phyloP scores from a whole-genome alignment of 1,284 basidiomycete genomes.

The Thelephora terrestris region DNA sequence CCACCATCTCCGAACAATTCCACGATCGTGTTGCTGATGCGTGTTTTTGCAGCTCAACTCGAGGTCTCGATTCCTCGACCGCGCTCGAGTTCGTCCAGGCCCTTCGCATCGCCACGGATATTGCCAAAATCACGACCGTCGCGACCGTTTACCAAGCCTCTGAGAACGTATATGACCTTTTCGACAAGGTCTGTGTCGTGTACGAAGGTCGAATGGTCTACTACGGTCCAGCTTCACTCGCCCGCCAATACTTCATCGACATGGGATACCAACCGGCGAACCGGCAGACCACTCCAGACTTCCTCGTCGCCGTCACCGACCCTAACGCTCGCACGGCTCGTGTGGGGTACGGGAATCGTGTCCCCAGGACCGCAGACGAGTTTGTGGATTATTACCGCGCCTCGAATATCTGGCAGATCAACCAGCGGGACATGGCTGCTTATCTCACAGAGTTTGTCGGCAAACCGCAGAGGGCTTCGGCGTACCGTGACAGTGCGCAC shows the following conservation, averaged over 20 bases:
- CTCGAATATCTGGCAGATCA: constrained; percentile 28
- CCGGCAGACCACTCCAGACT: constrained; percentile 52
- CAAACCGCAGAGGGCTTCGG: constrained; percentile 18
- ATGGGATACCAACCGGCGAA: constrained; percentile 49
- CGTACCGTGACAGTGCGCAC: constrained; percentile 39
- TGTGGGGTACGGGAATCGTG: constrained; percentile 29
- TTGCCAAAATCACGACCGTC: constrained; percentile 38
- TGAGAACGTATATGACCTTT: constrained; percentile 36
- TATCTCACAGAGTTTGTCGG: constrained; percentile 30
- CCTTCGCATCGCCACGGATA: constrained; percentile 45
- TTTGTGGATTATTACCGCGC: constrained; percentile 37
- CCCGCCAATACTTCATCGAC: constrained; percentile 49
- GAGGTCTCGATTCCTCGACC: constrained; percentile 40
- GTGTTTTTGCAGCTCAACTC: constrained; percentile 36
- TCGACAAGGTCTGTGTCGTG: constrained; percentile 57
- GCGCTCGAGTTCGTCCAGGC: constrained; percentile 49
- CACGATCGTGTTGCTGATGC: background rate
- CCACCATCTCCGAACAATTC: constrained; percentile 7
- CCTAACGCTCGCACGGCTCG: constrained; percentile 36
- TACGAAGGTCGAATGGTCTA: constrained; percentile 56
- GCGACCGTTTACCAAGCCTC: constrained; percentile 56
- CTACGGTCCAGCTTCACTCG: constrained; percentile 43
- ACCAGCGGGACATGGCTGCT: constrained; percentile 34
- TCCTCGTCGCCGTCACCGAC: constrained; percentile 45
- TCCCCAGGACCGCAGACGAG: constrained; percentile 40